These are phyloP conservation scores for Nephelium lappaceum DNA, from an alignment of 345 rosid genomes.

Conservation along the genomic window DNA sequence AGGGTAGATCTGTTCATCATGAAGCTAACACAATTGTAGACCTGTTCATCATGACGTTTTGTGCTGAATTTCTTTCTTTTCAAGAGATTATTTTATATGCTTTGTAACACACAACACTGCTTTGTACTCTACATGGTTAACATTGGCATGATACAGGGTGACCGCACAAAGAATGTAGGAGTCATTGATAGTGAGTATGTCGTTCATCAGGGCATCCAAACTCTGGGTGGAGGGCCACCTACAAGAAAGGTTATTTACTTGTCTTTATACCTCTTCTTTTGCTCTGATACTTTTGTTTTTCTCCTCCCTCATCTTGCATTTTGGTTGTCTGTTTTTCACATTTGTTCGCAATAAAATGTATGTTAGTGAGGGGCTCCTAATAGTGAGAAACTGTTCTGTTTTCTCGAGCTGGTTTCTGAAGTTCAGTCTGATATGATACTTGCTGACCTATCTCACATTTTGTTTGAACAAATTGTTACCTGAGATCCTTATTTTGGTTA, in stretches of 20 bases:
- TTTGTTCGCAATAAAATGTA: too few species aligned
- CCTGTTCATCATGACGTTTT: neutral
- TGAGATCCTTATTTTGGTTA: neutral
- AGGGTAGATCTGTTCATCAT: neutral
- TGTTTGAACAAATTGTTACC: neutral
- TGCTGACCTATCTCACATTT: neutral
- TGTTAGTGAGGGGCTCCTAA: too few species aligned
- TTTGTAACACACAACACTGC: neutral
- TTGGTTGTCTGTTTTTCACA: neutral
- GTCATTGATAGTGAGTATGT: constrained; percentile 85
- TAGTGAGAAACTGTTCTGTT: neutral
- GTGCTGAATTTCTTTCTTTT: neutral
- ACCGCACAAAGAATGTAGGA: constrained; percentile 85
- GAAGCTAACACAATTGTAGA: neutral
- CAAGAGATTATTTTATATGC: neutral
- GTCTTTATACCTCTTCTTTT: neutral
- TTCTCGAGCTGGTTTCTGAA: neutral
- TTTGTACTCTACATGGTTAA: neutral
- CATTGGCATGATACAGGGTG: constrained; percentile 57
- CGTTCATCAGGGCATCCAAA: constrained; percentile 86
- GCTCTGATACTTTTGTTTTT: neutral
- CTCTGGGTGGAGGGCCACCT: constrained; percentile 68
- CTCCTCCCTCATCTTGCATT: neutral
- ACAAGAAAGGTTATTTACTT: constrained; percentile 47
- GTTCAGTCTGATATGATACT: neutral